Conservation (phyloP, 2,329 filamentous ascomycete species). For the Aspergillus sp. region DNA sequence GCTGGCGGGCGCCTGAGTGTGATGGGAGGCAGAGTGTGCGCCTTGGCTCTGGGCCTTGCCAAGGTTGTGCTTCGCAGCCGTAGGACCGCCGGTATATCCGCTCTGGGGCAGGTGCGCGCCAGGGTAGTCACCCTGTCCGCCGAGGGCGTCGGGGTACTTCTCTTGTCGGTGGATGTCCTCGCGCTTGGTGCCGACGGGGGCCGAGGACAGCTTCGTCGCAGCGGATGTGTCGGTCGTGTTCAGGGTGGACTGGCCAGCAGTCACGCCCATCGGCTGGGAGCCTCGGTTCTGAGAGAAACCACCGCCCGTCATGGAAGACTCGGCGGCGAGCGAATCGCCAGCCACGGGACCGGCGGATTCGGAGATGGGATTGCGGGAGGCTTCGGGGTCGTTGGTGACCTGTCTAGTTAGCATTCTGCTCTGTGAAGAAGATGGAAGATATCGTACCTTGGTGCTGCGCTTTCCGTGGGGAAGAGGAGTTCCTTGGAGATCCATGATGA, state of each 20-base stretch:
- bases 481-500: constrained; percentile 42
- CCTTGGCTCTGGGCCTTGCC: constrained; percentile 13
- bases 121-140: constrained; percentile 38
- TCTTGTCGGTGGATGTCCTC: constrained; percentile 44
- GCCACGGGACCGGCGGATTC: constrained; percentile 66
- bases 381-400: constrained; percentile 49
- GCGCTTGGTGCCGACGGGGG: constrained; percentile 46
- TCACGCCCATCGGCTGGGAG: constrained; percentile 50
- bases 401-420: constrained; percentile 1
- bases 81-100: constrained; percentile 37
- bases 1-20: constrained; percentile 13
- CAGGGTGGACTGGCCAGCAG: constrained; percentile 54
- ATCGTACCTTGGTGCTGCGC: constrained; percentile 36
- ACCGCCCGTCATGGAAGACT: constrained; percentile 63
- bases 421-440: not conserved
- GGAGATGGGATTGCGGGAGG: constrained; percentile 50
- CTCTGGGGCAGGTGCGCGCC: constrained; percentile 33
- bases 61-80: constrained; percentile 30
- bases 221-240: constrained; percentile 57
- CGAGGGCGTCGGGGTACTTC: constrained; percentile 40
- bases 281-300: constrained; percentile 61
- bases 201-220: constrained; percentile 51
- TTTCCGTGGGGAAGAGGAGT: constrained; percentile 30
- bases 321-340: constrained; percentile 71
- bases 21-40: not conserved